Base-by-base conservation (phyloP, 1,139 yeast species). In the Blastobotrys proliferans region DNA sequence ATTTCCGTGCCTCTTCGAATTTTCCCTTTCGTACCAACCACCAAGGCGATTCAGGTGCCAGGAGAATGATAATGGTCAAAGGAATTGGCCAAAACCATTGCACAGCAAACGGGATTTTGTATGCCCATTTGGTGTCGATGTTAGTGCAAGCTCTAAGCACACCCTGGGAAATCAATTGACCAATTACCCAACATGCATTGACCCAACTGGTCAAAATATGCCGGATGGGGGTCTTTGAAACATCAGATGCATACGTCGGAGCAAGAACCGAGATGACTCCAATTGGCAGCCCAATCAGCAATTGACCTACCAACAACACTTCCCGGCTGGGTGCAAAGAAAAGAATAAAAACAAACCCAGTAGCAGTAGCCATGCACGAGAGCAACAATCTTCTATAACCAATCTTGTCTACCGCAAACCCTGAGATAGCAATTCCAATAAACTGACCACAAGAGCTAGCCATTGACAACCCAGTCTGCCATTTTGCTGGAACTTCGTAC, bases 21-120 rank as follows among this genome's bases (percentile, higher is more conserved):
- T 62, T 57, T 30, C 61, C 63, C 52, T 62, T 68, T 26, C 70
- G 64, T 35, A 73, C 70, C 56, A 64, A 69, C 69, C 74, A 75
- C 70, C 79, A 74, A 40, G 82, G 82, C 22, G 79, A 71, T 53
- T 77, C 81, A 28, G 82, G 82, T 8, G 50, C 51, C 24, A 55
- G 35, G 19, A 51, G 52, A 53, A 75, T 67, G 49, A 76, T 76
- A 38, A 60, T 51, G 34, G 76, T 67, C 54, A 76, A 68, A 14
- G 76, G 78, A 44, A 73, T 51, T 2, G 81, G 81, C 82, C 82
- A 78, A 11, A 70, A 57, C 83, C 83, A 78, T 58, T 78, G 83
- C 21, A 74, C 43, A 1, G 74, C 78, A 56, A 69, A 74, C 1
- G 79, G 78, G 27, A 73, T 58, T 38, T 63, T 57, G 56, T 69